Conservation (phyloP, 2,329 filamentous ascomycete genomes). For the Colletotrichum phormii region DNA sequence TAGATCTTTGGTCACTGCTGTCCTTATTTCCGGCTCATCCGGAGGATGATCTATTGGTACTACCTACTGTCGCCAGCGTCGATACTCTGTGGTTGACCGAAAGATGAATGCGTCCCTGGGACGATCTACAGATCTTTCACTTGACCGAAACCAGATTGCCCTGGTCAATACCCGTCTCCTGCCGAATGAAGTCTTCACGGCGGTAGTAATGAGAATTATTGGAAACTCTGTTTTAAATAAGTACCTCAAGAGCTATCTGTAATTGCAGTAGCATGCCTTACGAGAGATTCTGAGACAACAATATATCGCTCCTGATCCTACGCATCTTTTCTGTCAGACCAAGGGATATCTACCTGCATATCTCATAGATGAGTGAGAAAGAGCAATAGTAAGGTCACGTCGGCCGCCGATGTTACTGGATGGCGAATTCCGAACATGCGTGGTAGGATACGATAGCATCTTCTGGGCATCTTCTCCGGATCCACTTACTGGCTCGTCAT, state of each 20-base stretch:
- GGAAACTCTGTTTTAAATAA: no score
- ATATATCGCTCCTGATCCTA: background rate
- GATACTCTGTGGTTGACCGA: no score
- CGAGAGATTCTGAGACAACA: background rate
- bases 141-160: no score
- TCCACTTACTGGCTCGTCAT: background rate
- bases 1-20: background rate
- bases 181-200: no score
- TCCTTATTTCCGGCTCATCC: background rate
- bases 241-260: no score
- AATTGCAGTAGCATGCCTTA: background rate
- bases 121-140: no score
- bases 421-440: background rate
- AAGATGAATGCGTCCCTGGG: no score
- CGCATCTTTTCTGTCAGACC: background rate
- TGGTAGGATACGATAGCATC: no score
- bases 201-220: no score
- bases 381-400: no score
- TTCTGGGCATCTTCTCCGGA: background rate
- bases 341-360: background rate
- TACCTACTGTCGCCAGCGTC: no score
- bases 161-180: no score
- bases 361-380: background rate
- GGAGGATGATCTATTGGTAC: background rate
- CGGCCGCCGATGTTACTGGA: background rate